Conservation (phyloP, 345 rosid species). For the Linum usitatissimum region DNA sequence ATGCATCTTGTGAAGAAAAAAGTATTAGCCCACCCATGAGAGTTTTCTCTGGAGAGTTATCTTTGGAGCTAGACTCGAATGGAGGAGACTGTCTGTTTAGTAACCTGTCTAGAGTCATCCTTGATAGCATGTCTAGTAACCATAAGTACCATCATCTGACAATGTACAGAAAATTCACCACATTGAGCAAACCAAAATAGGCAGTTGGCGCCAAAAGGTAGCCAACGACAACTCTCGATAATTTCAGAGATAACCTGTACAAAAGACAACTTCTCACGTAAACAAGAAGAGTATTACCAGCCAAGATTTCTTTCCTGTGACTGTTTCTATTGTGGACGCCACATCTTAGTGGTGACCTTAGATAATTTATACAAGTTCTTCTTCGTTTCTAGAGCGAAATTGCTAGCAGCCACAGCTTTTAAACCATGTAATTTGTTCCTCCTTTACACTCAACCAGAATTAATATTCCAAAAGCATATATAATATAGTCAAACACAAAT, state of each 20-base stretch:
- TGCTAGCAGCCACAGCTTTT: too few relatives aligned
- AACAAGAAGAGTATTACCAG: not conserved
- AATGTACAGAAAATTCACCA: conserved; percentile 41
- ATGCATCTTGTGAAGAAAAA: conserved; percentile 93
- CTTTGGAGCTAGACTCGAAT: conserved; percentile 22
- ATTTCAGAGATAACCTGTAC: conserved; percentile 86
- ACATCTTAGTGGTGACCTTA: not conserved
- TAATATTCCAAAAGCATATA: too few relatives aligned
- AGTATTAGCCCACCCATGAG: conserved; percentile 24
- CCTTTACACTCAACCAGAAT: too few relatives aligned
- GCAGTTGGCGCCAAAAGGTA: conserved; percentile 97
- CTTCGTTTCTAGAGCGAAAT: too few relatives aligned
- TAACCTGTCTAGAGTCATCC: too few relatives aligned
- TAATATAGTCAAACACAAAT: too few relatives aligned
- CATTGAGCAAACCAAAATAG: conserved; percentile 74
- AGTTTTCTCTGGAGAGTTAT: conserved; percentile 19
- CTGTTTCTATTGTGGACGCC: not conserved
- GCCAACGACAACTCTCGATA: conserved; percentile 70
- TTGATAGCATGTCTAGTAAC: conserved; percentile 75
- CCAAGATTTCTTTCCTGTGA: not conserved
- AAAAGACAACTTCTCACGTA: not conserved
- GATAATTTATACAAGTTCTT: too few relatives aligned
- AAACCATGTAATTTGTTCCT: too few relatives aligned
- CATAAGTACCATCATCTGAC: not conserved
- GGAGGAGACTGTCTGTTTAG: too few relatives aligned